Conservation (phyloP, 371 early-diverging fungal species). For the Rhizopus delemar region DNA sequence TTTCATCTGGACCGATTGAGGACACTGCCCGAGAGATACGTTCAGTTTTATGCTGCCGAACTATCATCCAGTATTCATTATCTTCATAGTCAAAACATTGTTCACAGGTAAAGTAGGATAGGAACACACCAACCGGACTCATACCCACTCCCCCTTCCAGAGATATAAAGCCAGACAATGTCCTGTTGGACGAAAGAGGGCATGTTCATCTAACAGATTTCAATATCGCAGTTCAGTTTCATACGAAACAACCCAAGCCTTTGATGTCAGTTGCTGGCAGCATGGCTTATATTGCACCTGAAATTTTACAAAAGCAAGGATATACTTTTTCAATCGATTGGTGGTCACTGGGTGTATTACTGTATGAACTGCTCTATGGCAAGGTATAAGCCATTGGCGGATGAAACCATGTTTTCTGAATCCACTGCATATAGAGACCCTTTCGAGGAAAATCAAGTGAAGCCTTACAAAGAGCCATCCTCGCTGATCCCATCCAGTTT, state of each 20-base stretch:
- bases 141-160: slow-evolving; percentile 26
- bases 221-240: slow-evolving; percentile 69
- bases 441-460: slow-evolving; percentile 82
- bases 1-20: slow-evolving; percentile 72
- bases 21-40: slow-evolving; percentile 66
- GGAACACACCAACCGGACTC: not conserved
- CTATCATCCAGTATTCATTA: slow-evolving; percentile 67
- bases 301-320: slow-evolving; percentile 71
- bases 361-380: slow-evolving; percentile 57
- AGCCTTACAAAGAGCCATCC: slow-evolving; percentile 64
- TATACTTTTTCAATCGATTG: slow-evolving; percentile 81
- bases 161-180: slow-evolving; percentile 92
- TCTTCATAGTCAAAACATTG: slow-evolving; percentile 63
- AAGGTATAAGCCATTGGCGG: slow-evolving; percentile 8
- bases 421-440: slow-evolving; percentile 59
- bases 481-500: slow-evolving; percentile 58
- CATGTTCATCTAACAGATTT: slow-evolving; percentile 90
- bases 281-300: slow-evolving; percentile 82
- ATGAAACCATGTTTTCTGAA: not conserved
- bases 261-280: slow-evolving; percentile 75
- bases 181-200: slow-evolving; percentile 81
- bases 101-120: slow-evolving; percentile 40
- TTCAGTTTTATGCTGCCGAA: slow-evolving; percentile 81
- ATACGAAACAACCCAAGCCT: slow-evolving; percentile 22
- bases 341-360: slow-evolving; percentile 90